Conservation (phyloP, 495 filamentous ascomycete genomes). For the Xylaria curta region DNA sequence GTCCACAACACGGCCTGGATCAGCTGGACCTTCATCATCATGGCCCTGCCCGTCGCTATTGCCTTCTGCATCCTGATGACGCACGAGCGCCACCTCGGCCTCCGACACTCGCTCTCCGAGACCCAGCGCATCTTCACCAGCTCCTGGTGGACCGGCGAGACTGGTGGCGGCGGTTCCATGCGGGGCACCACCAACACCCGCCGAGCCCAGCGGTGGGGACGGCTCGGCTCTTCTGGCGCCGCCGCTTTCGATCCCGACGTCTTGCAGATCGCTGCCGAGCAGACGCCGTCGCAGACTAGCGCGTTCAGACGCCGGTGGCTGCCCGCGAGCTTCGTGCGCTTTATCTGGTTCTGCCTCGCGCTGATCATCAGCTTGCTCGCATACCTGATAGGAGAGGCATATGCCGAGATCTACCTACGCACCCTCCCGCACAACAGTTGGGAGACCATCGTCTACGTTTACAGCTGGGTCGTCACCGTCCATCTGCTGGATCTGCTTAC, state of each 20-base stretch:
- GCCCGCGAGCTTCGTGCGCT: constrained; percentile 66
- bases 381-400: constrained; percentile 69
- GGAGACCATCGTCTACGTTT: constrained; percentile 69
- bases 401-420: constrained; percentile 68
- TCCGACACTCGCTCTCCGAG: constrained; percentile 62
- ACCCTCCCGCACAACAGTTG: constrained; percentile 67
- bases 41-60: constrained; percentile 66
- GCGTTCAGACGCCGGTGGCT: constrained; percentile 55
- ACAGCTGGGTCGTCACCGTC: constrained; percentile 69
- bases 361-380: constrained; percentile 64
- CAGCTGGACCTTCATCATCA: constrained; percentile 67
- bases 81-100: constrained; percentile 61
- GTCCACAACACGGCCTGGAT: constrained; percentile 69
- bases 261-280: constrained; percentile 37
- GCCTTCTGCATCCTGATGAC: constrained; percentile 65
- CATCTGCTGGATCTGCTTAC: constrained; percentile 64
- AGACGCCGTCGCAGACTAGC: constrained; percentile 30
- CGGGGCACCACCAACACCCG: constrained; percentile 30
- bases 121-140: constrained; percentile 68
- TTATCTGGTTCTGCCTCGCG: constrained; percentile 70
- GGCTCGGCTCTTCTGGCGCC: constrained; percentile 30
- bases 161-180: constrained; percentile 41
- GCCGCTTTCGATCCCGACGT: constrained; percentile 42
- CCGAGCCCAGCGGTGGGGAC: constrained; percentile 40
- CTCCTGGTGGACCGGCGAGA: constrained; percentile 63